A percentile compares a stretch with the other conserved stretches of the same genome.
phyloP scores from a whole-genome alignment of 2,329 filamentous ascomycete genomes.

The Pyricularia grisea region DNA sequence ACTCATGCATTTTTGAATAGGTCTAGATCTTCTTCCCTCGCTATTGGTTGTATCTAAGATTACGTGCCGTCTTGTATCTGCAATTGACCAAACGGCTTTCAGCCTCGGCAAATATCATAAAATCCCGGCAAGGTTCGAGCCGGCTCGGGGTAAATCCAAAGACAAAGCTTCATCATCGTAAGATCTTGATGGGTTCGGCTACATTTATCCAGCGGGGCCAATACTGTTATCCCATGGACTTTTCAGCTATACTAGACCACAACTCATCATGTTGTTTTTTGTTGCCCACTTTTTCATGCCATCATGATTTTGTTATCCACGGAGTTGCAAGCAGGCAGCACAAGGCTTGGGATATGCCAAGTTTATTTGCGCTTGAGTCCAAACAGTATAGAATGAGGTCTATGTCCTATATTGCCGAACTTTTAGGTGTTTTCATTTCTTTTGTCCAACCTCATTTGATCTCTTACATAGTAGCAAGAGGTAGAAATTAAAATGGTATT shows the following conservation, averaged over 20 bases:
- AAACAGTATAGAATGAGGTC: not conserved
- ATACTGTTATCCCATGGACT: not conserved
- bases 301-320: not conserved
- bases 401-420: too few species aligned
- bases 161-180: not conserved
- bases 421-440: not conserved
- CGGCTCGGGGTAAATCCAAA: not conserved
- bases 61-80: not conserved
- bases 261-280: not conserved
- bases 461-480: too few species aligned
- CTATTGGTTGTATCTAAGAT: not conserved
- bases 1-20: not conserved
- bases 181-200: not conserved
- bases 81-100: not conserved
- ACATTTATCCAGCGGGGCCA: not conserved
- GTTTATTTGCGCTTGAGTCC: not conserved
- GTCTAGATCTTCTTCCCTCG: not conserved
- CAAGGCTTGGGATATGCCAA: not conserved
- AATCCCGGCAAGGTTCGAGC: not conserved
- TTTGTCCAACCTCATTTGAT: too few species aligned
- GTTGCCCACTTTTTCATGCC: not conserved
- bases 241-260: not conserved
- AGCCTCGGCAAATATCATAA: not conserved
- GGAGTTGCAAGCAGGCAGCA: not conserved
- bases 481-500: not conserved